Base-by-base conservation (phyloP, 257 asterid genomes). In the Phtheirospermum japonicum region DNA sequence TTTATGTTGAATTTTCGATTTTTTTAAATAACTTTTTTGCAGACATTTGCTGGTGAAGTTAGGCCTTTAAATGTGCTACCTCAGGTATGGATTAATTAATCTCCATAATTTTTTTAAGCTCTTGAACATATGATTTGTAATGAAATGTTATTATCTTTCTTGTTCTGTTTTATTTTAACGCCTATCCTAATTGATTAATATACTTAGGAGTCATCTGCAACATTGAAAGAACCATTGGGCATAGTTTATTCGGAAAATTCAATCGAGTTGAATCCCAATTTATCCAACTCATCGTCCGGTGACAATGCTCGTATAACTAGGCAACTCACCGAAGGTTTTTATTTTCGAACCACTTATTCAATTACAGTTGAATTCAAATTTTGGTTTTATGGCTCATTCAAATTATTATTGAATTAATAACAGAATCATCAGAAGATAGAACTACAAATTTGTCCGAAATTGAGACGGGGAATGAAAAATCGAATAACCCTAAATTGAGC, bases 281-380 rank as follows among this genome's bases (percentile, higher is more conserved):
- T 4, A 7, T 72, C 86, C 0, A 67, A 68, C 57, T 48, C 45
- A 42, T 55, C 74, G 32, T 61, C 76, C 9, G 71, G 57, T 12
- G 84, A 78, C 57, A 78, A 68, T 57, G 63, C 72, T 52, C 92
- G 83, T 18, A 77, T 74, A 54, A 74, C 79, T 31, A 80, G 96
- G 77, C 95, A 88, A 62, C 87, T 88, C 45, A 71, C 95, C 39
- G 89, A 79, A 87, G 96, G 98, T 90, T 72, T 51, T 39, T 62
- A 52, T 70, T 33, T 39, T 66, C 7, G 6, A 6, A n/a, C 61
- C 56, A 42, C 67, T 28, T 50, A 23, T 9, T 42, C 9, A 17
- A 36, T 65, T 62, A 6, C 43, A 23, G 31, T 59, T 32, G 14
- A 18, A 48, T 16, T 31, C 7, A 23, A 7, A 37, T 5, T 20